Base-by-base conservation (phyloP, 345 rosid species). In the Tarenaya hassleriana region DNA sequence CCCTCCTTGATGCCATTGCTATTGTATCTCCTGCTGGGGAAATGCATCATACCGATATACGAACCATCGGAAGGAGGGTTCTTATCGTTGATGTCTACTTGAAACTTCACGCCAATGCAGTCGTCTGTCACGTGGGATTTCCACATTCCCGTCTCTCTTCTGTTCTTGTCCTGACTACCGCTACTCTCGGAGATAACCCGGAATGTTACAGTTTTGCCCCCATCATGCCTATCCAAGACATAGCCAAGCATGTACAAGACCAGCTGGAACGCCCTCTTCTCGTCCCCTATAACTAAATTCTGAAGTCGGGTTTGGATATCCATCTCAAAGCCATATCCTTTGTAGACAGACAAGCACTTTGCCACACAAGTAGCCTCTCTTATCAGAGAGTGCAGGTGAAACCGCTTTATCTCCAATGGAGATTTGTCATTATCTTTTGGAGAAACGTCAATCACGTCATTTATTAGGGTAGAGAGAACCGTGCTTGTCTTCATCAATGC, bases 301-400 rank as follows among this genome's bases (percentile, higher is more conserved):
- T 89, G 94, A 61, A 82, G 66, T 21, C 77, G 67, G 64, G 60
- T 77, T 32, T 82, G 82, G 38, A 82, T 74, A 29, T 77, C 84
- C 31, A 72, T 41, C 17, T 71, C 60, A 46, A 85, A 84, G 5
- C 72, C 69, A 50, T 73, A 73, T 17, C 89, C 84, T 61, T 61
- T 58, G 51, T 74, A 75, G 16, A 77, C 68, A 52, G 79, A 77
- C 60, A 85, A 53, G 73, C 89, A 85, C 68, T 75, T 82, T 57
- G 81, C 82, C n/a, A 85, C 64, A 64, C 84, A 82, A 38, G 77
- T 77, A 4, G 75, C 86, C 64, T 84, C 89, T 56, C 63, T 81
- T 50, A 81, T 77, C 58, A 77, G 53, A 18, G 75, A 46, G 62
- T 73, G 88, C 54, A 84, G 79, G 20, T 62, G 72, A 18, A 42